These are phyloP conservation scores for Roridomyces roridus DNA, from an alignment of 768 basidiomycete species.

Conservation along the genomic window DNA sequence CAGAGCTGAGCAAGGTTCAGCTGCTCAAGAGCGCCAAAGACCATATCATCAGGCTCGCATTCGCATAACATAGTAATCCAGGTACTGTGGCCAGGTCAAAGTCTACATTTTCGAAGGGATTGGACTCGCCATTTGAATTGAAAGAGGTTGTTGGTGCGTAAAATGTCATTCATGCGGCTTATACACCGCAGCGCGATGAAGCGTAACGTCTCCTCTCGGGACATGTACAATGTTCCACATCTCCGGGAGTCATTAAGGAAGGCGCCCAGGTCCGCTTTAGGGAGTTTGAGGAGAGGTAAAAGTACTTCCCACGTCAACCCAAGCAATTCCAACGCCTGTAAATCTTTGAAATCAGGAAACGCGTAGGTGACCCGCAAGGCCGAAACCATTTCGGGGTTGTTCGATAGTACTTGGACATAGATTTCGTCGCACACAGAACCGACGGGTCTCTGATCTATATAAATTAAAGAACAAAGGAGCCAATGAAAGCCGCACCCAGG, in stretches of 20 bases:
- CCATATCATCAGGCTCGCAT: neutral
- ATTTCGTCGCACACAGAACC: too few species aligned
- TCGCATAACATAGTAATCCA: neutral
- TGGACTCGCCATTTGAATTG: neutral
- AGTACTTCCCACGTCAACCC: neutral
- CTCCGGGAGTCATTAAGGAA: too few species aligned
- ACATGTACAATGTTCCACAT: too few species aligned
- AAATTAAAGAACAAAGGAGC: too few species aligned
- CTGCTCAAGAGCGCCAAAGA: neutral
- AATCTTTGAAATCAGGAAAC: neutral
- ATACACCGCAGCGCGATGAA: too few species aligned
- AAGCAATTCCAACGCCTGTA: neutral
- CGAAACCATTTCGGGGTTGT: neutral
- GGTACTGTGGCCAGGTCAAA: too few species aligned
- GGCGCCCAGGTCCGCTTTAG: neutral
- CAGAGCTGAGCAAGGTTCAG: slow-evolving; percentile 1
- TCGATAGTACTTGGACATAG: neutral
- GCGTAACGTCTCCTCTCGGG: too few species aligned
- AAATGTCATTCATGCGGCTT: too few species aligned
- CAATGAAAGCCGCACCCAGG: neutral
- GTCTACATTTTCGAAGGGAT: too few species aligned
- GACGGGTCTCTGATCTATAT: neutral
- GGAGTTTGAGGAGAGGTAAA: neutral
- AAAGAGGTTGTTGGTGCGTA: neutral
- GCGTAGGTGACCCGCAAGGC: neutral